Evolutionary conservation across 495 filamentous ascomycete genomes (phyloP).

Genomic region (Cercophora newfieldiana): DNA sequence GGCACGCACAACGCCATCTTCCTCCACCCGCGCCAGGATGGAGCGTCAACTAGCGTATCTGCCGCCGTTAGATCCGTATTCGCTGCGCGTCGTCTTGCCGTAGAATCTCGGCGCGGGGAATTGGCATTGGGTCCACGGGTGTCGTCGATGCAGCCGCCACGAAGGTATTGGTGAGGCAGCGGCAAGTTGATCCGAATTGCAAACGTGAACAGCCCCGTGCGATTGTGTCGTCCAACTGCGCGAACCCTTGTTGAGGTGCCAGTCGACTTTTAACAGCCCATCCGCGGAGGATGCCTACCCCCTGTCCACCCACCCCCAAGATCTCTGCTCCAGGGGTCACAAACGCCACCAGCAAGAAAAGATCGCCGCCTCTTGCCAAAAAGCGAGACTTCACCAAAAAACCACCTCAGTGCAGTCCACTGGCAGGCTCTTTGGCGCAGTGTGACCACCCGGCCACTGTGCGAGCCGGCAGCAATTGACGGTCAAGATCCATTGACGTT

Average conservation of each 20-base stretch:
- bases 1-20: slow-evolving; percentile 5
- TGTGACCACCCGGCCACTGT: neutral
- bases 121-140: neutral
- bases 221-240: neutral
- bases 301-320: neutral
- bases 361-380: slow-evolving; percentile 10
- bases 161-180: neutral
- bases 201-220: neutral
- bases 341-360: slow-evolving; percentile 9
- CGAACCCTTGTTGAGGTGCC: neutral
- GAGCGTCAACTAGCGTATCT: neutral
- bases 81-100: neutral
- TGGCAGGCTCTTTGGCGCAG: neutral
- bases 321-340: slow-evolving; percentile 1
- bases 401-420: neutral
- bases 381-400: neutral
- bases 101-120: neutral
- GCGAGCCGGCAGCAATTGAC: neutral
- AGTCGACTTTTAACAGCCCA: neutral
- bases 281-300: neutral
- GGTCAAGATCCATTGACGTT: neutral
- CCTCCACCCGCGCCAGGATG: neutral
- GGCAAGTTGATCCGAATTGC: neutral
- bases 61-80: neutral
- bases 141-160: neutral